A percentile compares a stretch with the other conserved stretches of the same genome.
These are phyloP conservation scores for Euphorbia neoarborescens DNA, from an alignment of 441 rosid genomes.

Conservation along the genomic window DNA sequence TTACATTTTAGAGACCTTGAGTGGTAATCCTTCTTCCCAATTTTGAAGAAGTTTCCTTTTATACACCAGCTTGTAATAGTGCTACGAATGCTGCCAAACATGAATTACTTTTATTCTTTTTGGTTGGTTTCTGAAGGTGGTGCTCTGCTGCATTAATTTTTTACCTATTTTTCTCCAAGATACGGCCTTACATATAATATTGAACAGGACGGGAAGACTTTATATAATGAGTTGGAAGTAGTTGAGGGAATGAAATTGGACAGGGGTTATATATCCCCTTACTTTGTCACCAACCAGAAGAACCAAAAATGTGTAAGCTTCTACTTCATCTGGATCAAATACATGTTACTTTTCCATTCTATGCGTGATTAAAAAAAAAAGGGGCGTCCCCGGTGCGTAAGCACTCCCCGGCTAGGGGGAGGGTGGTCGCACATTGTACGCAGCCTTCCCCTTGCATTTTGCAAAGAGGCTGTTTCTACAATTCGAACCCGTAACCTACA, in stretches of 20 bases:
- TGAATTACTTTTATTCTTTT: not conserved
- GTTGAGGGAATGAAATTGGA: slow-evolving; percentile 91
- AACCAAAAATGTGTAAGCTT: slow-evolving; percentile 77
- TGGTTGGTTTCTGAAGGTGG: not conserved
- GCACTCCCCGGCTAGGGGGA: too few relatives aligned
- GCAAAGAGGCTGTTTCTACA: too few relatives aligned
- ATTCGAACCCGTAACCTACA: too few relatives aligned
- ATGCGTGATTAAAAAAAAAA: not conserved
- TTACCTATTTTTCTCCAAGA: not conserved
- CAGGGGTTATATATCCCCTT: slow-evolving; percentile 88
- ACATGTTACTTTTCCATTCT: not conserved
- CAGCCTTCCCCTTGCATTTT: too few relatives aligned
- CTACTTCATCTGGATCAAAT: slow-evolving; percentile 1
- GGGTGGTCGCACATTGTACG: too few relatives aligned
- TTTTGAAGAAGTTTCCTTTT: not conserved
- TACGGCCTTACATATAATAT: slow-evolving; percentile 1
- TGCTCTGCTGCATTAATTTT: not conserved
- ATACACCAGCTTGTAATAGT: not conserved
- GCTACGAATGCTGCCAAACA: not conserved
- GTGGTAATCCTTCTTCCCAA: not conserved
- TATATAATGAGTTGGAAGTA: slow-evolving; percentile 71
- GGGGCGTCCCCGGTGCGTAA: too few relatives aligned
- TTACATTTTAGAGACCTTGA: not conserved
- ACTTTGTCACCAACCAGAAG: slow-evolving; percentile 69
- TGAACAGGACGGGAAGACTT: slow-evolving; percentile 73